Evolutionary conservation across 108 stramenopile species (phyloP), one percentile per base, ranked within the genome.

Genomic region (Nitzschia sp.): DNA sequence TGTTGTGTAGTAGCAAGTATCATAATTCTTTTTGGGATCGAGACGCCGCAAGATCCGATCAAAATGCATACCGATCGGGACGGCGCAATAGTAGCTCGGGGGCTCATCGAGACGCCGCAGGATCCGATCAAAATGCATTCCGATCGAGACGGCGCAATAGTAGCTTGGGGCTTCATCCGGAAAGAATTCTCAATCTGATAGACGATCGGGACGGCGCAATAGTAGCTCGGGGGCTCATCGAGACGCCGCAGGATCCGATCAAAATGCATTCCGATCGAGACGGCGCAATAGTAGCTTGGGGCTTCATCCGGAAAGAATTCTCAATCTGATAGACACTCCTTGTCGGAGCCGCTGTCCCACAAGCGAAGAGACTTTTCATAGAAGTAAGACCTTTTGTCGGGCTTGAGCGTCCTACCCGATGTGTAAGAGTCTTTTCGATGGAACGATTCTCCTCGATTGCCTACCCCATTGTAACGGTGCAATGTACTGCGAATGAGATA

Each of bases 111-210:
- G 55, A 2, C 82, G 72, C n/a, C 36, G 36, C 18, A 81, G 48
- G 38, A 87, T 82, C 0, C 65, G 70, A 24, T 68, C 31, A 26
- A 82, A 71, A 21, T 71, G 82, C 72, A 84, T 84, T 6, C 49
- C 38, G 1, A 81, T n/a, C 1, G 86, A 83, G 23, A 87, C 81
- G 24, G 80, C 80, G 47, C 78, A 79, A 19, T 31, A 56, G 60
- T 87, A 87, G 19, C 76, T 63, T 24, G 86, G 86, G n/a, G 75
- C 83, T 18, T 42, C 46, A 1, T 66, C 68, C 33, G 26, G 4
- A 46, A 67, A 67, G 0, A 13, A 15, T 6, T 32, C 5, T 11
- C 24, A n/a, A 27, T 67, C 66, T 0, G 54, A 15, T 23, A 33
- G 54, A 26, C 49, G 33, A 8, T 62, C 32, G 9, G 55, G 2